Evolutionary conservation across 129 eudicot genomes (phyloP).

Genomic region (Logfia minima): DNA sequence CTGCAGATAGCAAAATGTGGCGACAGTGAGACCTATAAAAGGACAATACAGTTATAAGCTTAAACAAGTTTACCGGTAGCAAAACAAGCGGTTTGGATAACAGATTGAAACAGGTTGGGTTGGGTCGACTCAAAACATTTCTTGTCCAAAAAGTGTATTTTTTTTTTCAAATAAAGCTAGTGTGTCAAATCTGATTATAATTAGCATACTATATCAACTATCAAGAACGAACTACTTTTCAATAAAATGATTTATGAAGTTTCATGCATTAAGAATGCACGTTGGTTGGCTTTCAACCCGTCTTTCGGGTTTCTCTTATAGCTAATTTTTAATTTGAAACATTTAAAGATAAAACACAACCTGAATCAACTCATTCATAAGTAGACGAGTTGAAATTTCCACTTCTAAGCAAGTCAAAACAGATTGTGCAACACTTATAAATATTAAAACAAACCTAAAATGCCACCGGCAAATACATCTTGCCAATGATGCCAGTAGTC

Average conservation of each 20-base stretch:
- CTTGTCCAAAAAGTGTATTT: not conserved
- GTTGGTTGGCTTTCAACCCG: not conserved
- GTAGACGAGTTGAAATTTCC: not conserved
- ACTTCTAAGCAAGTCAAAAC: not conserved
- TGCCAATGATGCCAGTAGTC: constrained; percentile 98
- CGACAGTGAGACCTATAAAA: constrained; percentile 54
- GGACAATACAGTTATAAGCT: no score
- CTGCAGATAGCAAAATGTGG: constrained; percentile 77
- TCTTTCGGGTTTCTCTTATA: not conserved
- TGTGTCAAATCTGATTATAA: not conserved
- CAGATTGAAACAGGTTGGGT: not conserved
- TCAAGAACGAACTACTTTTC: no score
- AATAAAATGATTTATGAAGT: not conserved
- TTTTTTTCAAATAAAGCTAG: not conserved
- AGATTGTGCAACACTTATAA: not conserved
- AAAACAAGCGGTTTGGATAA: not conserved
- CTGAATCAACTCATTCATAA: not conserved
- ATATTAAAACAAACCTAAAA: constrained; percentile 52
- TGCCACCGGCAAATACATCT: constrained; percentile 83
- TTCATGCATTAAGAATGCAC: not conserved
- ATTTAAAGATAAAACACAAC: not conserved
- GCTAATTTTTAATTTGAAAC: not conserved
- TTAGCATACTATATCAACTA: not conserved
- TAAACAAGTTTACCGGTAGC: not conserved
- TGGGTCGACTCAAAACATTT: not conserved